phyloP scores from a whole-genome alignment of 108 stramenopile species.

The Seminavis robusta region DNA sequence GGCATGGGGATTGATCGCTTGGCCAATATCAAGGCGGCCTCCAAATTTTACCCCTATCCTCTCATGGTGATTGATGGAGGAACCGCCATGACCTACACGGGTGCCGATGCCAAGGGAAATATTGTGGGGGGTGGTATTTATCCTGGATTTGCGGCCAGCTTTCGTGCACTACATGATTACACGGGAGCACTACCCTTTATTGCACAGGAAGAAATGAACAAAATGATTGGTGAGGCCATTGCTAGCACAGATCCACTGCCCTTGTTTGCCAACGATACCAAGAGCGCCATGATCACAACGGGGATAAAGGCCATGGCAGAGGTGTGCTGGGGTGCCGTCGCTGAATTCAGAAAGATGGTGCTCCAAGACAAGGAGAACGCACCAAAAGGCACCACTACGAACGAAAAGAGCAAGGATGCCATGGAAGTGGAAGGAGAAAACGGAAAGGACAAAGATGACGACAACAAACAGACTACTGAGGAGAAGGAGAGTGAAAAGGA shows the following conservation, averaged over 20 bases:
- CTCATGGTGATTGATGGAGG: conserved; percentile 69
- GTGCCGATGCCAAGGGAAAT: conserved; percentile 39
- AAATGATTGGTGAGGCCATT: conserved; percentile 14
- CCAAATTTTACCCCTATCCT: conserved; percentile 36
- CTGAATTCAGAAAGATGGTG: too few species aligned
- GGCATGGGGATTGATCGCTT: conserved; percentile 73
- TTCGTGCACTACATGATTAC: conserved; percentile 36
- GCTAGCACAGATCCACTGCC: conserved; percentile 36
- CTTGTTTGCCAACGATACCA: conserved; percentile 40
- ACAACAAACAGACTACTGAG: too few species aligned
- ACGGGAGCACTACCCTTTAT: conserved; percentile 55
- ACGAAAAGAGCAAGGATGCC: conserved; percentile 1
- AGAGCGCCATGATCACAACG: conserved; percentile 53
- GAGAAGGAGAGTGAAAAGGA: background rate
- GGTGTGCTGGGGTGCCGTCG: conserved; percentile 39
- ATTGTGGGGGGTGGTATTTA: conserved; percentile 78
- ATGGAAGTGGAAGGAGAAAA: background rate
- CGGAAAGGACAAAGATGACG: background rate
- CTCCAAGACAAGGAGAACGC: conserved; percentile 18
- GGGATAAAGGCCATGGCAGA: conserved; percentile 49
- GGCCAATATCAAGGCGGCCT: conserved; percentile 45
- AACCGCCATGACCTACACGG: conserved; percentile 71
- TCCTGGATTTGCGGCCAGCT: conserved; percentile 37
- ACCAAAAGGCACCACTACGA: background rate
- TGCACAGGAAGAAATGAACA: conserved; percentile 17